Conservation (phyloP, 2,329 filamentous ascomycete genomes). For the Myotisia sp. region DNA sequence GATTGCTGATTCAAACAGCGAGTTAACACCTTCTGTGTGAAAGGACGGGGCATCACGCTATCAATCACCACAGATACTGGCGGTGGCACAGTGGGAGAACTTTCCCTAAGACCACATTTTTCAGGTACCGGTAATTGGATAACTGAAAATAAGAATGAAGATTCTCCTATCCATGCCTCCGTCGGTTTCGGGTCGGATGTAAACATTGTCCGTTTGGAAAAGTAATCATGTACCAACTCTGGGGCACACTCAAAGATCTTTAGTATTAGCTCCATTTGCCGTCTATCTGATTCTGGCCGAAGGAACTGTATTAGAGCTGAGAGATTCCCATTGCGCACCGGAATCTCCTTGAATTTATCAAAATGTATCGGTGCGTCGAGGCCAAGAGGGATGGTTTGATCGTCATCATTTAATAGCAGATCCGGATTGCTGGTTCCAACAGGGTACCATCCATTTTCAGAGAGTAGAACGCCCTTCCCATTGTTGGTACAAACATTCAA, state of each 20-base stretch:
- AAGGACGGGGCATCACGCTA: slow-evolving; percentile 67
- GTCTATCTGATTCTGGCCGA: slow-evolving; percentile 65
- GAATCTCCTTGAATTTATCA: slow-evolving; percentile 51
- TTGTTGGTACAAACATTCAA: slow-evolving; percentile 59
- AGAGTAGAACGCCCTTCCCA: slow-evolving; percentile 58
- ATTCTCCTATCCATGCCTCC: slow-evolving; percentile 88
- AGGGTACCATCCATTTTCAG: slow-evolving; percentile 74
- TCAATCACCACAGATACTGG: slow-evolving; percentile 67
- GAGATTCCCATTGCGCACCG: slow-evolving; percentile 65
- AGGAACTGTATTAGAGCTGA: slow-evolving; percentile 66
- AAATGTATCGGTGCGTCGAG: slow-evolving; percentile 58
- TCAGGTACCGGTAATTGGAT: slow-evolving; percentile 60
- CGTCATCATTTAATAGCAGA: slow-evolving; percentile 32
- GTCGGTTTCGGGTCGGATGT: slow-evolving; percentile 83
- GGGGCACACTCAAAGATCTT: slow-evolving; percentile 68
- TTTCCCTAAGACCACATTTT: slow-evolving; percentile 53
- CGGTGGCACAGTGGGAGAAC: slow-evolving; percentile 55
- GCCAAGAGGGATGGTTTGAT: slow-evolving; percentile 45
- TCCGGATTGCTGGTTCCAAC: slow-evolving; percentile 47
- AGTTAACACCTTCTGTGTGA: slow-evolving; percentile 64
- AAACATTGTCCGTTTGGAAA: slow-evolving; percentile 63
- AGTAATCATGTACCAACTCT: slow-evolving; percentile 79
- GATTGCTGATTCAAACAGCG: slow-evolving; percentile 67
- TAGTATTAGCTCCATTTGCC: slow-evolving; percentile 68
- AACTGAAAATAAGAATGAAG: slow-evolving; percentile 70